Percentiles rank a stretch among this genome's conserved stretches.
Conservation (phyloP, 352 stramenopile species). For the Pythium graminicola region DNA sequence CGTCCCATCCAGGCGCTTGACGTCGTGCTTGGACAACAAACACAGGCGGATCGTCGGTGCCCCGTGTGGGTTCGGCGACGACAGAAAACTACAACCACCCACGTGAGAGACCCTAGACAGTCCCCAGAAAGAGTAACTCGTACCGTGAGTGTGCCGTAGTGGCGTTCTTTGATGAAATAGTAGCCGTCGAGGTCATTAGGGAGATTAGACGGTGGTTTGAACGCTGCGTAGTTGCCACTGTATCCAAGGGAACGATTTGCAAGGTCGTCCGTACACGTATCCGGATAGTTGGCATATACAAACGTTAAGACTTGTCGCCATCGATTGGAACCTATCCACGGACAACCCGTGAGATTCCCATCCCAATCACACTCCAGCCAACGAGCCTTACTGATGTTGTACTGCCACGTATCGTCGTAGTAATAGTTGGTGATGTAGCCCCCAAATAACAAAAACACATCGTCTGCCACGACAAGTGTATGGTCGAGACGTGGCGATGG, state of each 20-base stretch:
- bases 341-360: not conserved
- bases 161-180: conserved; percentile 59
- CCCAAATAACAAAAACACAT: conserved; percentile 90
- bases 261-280: conserved; percentile 90
- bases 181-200: conserved; percentile 41
- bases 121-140: not conserved
- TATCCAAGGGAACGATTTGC: conserved; percentile 38
- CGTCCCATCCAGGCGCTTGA: conserved; percentile 93
- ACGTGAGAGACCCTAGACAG: too few relatives aligned
- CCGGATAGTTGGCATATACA: conserved; percentile 87
- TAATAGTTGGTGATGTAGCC: conserved; percentile 92
- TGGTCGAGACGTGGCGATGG: conserved; percentile 79
- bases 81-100: conserved; percentile 62
- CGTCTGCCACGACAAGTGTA: conserved; percentile 59
- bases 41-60: conserved; percentile 47
- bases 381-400: conserved; percentile 79
- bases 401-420: conserved; percentile 95
- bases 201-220: conserved; percentile 27
- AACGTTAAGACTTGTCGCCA: conserved; percentile 90
- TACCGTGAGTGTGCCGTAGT: conserved; percentile 71
- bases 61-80: conserved; percentile 85
- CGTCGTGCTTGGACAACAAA: conserved; percentile 86
- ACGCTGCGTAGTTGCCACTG: conserved; percentile 70
- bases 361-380: too few relatives aligned
- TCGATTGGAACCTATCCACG: conserved; percentile 40